Base-by-base conservation (phyloP, 1,139 yeast genomes). In the Magnusiomyces fungicola region DNA sequence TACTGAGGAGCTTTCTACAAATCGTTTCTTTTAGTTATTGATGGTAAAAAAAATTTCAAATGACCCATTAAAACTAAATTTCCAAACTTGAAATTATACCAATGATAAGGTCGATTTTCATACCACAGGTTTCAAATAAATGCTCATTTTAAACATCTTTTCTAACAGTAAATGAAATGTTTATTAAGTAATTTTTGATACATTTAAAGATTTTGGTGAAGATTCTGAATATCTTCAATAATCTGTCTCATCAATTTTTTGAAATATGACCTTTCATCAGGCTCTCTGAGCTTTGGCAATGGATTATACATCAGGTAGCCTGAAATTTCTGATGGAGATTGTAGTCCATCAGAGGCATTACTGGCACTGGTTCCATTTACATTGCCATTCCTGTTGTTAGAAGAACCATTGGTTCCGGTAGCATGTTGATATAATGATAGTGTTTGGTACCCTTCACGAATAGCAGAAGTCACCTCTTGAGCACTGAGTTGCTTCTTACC, bases 401-500 rank as follows among this genome's bases (percentile, higher is more conserved):
- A 12, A n/a, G n/a, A n/a, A n/a, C n/a, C n/a, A n/a, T n/a, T n/a
- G n/a, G n/a, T n/a, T 19, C 25, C 37, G 18, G 51, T 38, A 9
- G 55, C 55, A 41, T 53, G 53, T 37, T 58, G 59, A 34, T 56
- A 57, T n/a, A 62, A 52, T 6, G 61, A 54, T 18, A 64, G 51
- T 2, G 62, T 55, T 34, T 58, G 58, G 37, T 55, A 51, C 18
- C 68, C 69, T 45, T 61, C 61, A 45, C 60, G 57, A 38, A 64
- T 55, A 2, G 61, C 53, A 10, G 55, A 55, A 3, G 59, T 39
- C 6, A 66, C 59, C 39, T 63, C 57, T 18, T 57, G 55, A 2
- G 64, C 49, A 2, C 61, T 56, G 16, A 60, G 21, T 47, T 34
- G 46, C 37, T 22, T 19, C 9, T 47, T 29, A 18, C 23, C 7